Percentiles rank a stretch among this genome's conserved stretches.
These are phyloP conservation scores for Claviceps sp. DNA, from an alignment of 2,329 filamentous ascomycete species.

Conservation along the genomic window DNA sequence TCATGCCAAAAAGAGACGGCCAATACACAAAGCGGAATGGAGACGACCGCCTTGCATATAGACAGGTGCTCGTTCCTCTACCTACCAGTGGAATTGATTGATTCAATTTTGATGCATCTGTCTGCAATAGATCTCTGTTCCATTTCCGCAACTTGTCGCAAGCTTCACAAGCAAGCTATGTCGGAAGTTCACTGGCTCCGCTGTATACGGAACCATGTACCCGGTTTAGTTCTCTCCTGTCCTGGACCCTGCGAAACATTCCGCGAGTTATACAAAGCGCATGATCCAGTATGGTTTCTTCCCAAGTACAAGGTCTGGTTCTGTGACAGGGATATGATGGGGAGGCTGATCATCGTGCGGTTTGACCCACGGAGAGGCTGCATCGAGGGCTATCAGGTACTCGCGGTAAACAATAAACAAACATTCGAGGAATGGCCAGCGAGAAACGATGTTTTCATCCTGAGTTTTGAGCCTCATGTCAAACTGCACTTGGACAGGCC, in stretches of 20 bases:
- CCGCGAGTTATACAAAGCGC: slow-evolving; percentile 56
- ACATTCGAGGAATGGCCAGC: slow-evolving; percentile 50
- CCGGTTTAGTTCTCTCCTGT: slow-evolving; percentile 35
- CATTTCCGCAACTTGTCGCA: slow-evolving; percentile 47
- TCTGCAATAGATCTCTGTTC: slow-evolving; percentile 48
- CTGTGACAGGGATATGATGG: slow-evolving; percentile 56
- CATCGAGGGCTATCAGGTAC: slow-evolving; percentile 68
- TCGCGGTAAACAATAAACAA: slow-evolving; percentile 47
- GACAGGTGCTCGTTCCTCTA: slow-evolving; percentile 27
- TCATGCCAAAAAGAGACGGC: neutral
- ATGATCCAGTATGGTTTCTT: slow-evolving; percentile 78
- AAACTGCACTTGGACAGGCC: slow-evolving; percentile 64
- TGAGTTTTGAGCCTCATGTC: slow-evolving; percentile 57
- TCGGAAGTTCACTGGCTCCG: slow-evolving; percentile 61
- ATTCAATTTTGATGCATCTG: slow-evolving; percentile 56
- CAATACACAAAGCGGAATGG: neutral
- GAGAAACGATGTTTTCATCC: slow-evolving; percentile 53
- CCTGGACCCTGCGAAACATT: slow-evolving; percentile 50
- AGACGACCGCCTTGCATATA: neutral
- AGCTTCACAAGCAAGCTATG: slow-evolving; percentile 43
- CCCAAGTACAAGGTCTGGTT: slow-evolving; percentile 76
- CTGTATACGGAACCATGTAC: slow-evolving; percentile 56
- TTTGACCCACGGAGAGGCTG: slow-evolving; percentile 60
- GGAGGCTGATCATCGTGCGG: slow-evolving; percentile 61
- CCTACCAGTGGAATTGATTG: slow-evolving; percentile 64